Conservation (phyloP, 495 filamentous ascomycete genomes). For the Pyrenula aspistea region DNA sequence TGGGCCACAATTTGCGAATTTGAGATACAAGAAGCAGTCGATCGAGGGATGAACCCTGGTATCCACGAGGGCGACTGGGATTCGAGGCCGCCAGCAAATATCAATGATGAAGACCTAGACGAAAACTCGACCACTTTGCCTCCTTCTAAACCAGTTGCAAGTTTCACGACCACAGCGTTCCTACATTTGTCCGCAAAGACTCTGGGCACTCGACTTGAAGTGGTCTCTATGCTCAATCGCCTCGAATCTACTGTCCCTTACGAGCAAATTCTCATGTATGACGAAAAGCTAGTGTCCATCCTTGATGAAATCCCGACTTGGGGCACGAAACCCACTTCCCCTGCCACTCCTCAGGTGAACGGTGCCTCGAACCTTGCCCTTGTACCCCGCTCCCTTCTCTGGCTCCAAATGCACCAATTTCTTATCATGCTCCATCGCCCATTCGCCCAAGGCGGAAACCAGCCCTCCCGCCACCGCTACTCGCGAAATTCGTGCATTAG, state of each 20-base stretch:
- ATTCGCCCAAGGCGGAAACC: conserved; percentile 11
- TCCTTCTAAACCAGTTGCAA: conserved; percentile 4
- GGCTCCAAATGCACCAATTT: conserved; percentile 18
- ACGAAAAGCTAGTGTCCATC: conserved; percentile 13
- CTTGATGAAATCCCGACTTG: conserved; percentile 15
- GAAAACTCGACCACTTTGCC: conserved; percentile 6
- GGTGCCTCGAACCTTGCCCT: too few relatives aligned
- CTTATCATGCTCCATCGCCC: conserved; percentile 19
- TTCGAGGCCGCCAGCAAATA: conserved; percentile 32
- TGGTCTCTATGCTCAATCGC: conserved; percentile 20
- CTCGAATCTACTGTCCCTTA: conserved; percentile 9
- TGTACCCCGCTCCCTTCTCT: conserved; percentile 10
- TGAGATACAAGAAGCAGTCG: conserved; percentile 35
- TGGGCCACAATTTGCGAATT: conserved; percentile 48
- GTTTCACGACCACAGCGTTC: conserved; percentile 13
- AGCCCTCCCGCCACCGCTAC: conserved; percentile 8
- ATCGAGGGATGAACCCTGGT: conserved; percentile 39
- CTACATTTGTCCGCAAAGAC: conserved; percentile 12
- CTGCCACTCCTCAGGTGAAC: not conserved
- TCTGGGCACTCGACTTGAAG: conserved; percentile 12
- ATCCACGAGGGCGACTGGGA: conserved; percentile 38
- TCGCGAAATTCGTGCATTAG: conserved; percentile 16
- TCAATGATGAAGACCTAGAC: conserved; percentile 35
- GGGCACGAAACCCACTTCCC: not conserved
- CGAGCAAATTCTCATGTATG: conserved; percentile 15